phyloP scores from a whole-genome alignment of 2,329 filamentous ascomycete genomes.

The Bipolaris oryzae region DNA sequence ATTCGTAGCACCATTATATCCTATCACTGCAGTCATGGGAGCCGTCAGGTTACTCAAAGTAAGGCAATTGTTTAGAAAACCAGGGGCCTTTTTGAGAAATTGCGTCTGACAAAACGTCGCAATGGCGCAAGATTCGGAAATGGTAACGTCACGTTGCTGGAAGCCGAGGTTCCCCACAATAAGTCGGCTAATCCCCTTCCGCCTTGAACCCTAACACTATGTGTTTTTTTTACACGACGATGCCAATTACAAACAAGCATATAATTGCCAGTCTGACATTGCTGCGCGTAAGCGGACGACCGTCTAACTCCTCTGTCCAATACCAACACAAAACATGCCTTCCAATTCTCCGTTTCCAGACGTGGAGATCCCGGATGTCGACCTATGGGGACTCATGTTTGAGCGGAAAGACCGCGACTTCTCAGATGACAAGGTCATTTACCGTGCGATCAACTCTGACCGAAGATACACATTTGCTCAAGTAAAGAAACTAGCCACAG shows the following conservation, averaged over 20 bases:
- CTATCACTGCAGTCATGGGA: no score
- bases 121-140: background rate
- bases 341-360: slow-evolving; percentile 32
- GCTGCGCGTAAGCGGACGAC: background rate
- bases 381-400: slow-evolving; percentile 34
- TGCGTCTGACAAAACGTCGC: background rate
- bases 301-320: background rate
- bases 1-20: no score
- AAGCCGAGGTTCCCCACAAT: slow-evolving; percentile 12
- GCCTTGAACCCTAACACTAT: background rate
- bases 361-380: slow-evolving; percentile 27
- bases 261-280: background rate
- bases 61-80: no score
- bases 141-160: background rate
- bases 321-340: slow-evolving; percentile 18
- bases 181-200: background rate
- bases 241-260: background rate
- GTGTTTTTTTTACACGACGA: background rate
- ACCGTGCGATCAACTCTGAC: slow-evolving; percentile 25
- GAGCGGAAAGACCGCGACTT: slow-evolving; percentile 31
- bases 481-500: slow-evolving; percentile 66
- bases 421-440: slow-evolving; percentile 32
- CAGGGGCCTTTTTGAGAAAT: no score
- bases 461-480: slow-evolving; percentile 70
- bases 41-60: no score